Conservation (phyloP, 495 filamentous ascomycete genomes). For the Halenospora varia region DNA sequence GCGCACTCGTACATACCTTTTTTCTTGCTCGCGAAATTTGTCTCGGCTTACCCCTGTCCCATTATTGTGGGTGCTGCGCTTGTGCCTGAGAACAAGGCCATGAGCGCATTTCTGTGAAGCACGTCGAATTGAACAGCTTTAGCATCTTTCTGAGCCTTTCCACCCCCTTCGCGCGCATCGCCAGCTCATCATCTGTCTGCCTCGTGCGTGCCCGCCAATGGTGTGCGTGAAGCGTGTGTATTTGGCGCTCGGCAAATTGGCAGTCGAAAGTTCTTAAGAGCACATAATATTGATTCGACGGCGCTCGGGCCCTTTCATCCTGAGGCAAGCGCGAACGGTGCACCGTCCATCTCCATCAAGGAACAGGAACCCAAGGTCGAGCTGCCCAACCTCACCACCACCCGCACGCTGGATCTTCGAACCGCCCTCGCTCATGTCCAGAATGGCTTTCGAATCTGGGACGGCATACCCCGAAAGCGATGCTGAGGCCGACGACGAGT, state of each 20-base stretch:
- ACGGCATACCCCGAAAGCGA: conserved; percentile 79
- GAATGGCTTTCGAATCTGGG: conserved; percentile 54
- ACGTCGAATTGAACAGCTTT: too few species aligned
- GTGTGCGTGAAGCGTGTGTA: too few species aligned
- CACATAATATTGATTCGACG: neutral
- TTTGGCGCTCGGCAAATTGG: neutral
- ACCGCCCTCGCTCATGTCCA: neutral
- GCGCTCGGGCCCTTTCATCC: neutral
- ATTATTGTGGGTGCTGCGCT: too few species aligned
- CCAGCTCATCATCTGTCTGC: too few species aligned
- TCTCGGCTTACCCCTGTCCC: neutral
- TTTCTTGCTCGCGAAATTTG: too few species aligned
- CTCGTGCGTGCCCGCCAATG: too few species aligned
- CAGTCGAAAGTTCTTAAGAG: neutral
- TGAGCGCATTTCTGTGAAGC: too few species aligned
- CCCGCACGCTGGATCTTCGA: too few species aligned
- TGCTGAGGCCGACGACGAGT: conserved; percentile 77
- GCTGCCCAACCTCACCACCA: neutral
- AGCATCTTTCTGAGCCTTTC: too few species aligned
- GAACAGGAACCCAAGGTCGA: neutral
- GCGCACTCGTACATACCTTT: neutral
- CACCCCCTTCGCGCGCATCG: too few species aligned
- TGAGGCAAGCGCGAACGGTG: neutral
- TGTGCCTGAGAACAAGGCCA: too few species aligned
- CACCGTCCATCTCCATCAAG: neutral